Evolutionary conservation across 225 moss, liverwort and hornwort species (phyloP), one percentile per base, ranked within the genome.

Genomic region (Pseudoscleropodium purum): DNA sequence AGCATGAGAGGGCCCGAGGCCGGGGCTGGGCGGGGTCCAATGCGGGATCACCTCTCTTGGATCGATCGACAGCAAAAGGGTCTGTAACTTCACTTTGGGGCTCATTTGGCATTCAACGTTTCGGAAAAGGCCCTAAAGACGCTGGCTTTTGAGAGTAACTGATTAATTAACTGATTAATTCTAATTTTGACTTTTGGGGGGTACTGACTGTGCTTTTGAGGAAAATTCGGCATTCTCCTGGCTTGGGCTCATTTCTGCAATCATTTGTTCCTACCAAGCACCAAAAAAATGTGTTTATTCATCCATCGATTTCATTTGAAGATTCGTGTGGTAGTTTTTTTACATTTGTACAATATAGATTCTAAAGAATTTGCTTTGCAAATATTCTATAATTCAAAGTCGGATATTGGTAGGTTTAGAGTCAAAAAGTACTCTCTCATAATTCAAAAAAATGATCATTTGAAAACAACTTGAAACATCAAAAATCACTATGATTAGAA

Each of bases 351-450:
- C 1, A 69, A 4, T 21, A n/a, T 23, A 69, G 4, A n/a, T n/a
- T 68, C 2, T 21, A 2, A 68, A 21, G 7, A 36, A 1, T 19
- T 10, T 36, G 18, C 10, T 19, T 36, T 36, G 67, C 36, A 67
- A 36, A 10, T 6, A 10, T 19, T 19, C 1, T 64, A 23, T 13
- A n/a, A 69, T n/a, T n/a, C 24, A 23, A 69, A n/a, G 2, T 9
- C 6, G 1, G 1, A 0, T 36, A 69, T n/a, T 4, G 6, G 23
- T 69, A 69, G 11, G 4, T 23, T 23, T n/a, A 24, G 1, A 13
- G 1, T 23, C 7, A 13, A n/a, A 21, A 7, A n/a, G 3, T 23
- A 11, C 37, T 9, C 11, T 67, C 20, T 20, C n/a, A n/a, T 2
- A 1, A 36, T 0, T 67, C 20, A 5, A 19, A 67, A 37, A 33